Base-by-base conservation (phyloP, 2,329 filamentous ascomycete species). In the Aaosphaeria pasadenensis region DNA sequence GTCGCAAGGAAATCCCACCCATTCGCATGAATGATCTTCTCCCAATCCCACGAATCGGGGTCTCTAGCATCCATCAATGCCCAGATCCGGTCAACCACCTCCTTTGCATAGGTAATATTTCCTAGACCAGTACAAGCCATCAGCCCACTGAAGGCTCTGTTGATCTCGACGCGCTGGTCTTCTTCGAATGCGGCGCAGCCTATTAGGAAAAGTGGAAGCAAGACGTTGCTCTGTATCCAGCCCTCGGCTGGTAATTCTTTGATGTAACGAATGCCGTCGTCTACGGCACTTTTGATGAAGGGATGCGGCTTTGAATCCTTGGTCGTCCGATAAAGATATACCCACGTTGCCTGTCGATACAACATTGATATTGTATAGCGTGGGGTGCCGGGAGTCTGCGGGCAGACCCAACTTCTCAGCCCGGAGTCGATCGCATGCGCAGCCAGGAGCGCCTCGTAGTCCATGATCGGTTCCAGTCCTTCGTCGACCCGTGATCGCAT, bases 351-450 rank as follows among this genome's bases (percentile, higher is more conserved):
- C 59, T 84, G 81, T 9, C 81, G 75, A 61, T 85, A 85, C 5
- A 84, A 69, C 65, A 84, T 78, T 1, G 80, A 80, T 40, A 81
- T 74, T 31, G 71, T 77, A 67, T 76, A 82, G 47, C 81, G 80
- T 5, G 78, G 73, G 5, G 77, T 76, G 39, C 77, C 74, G 2
- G 74, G 70, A 7, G 71, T 60, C 49, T 82, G 78, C 0, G 72
- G 74, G 3, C 89, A 88, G 28, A 80, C 78, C 91, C 91, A 96
- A 11, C 82, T 79, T 5, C 84, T 80, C 45, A 96, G 85, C 5
- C 81, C 84, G 11, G 80, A 79, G 56, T 95, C 87, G 58, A 96
- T 91, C 45, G 85, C 82, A 5, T 87, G 84, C 0, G 88, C 89
- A 41, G 83, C 81, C 58, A 85, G 86, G 7, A 94, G 74, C 7